Base-by-base conservation (phyloP, 208 protist species). In the Hexamita inflata region DNA sequence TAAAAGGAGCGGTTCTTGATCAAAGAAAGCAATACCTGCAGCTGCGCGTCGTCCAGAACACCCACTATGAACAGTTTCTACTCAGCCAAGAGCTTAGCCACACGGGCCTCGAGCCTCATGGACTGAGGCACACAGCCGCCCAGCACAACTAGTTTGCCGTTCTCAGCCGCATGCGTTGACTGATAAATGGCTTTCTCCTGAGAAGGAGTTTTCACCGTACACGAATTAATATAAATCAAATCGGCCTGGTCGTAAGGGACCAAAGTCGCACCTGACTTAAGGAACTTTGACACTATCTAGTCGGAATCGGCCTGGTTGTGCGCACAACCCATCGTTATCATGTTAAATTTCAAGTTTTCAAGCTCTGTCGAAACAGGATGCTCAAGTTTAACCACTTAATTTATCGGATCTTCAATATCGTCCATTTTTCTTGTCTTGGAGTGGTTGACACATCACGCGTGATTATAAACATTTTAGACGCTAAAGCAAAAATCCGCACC, bases 51-150 rank as follows among this genome's bases (percentile, higher is more conserved):
- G 53, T 58, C 28, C 28, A 58, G 53, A 58, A n/a, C n/a, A n/a
- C n/a, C n/a, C n/a, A n/a, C n/a, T 15, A 66, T 66, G 60, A 66
- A 30, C 60, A 24, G 26, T 30, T 38, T 38, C 60, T 15, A 15
- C 13, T 13, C 29, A 40, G 34, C 15, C 60, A 15, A 15, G 13
- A 38, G 13, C 34, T 34, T 13, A 15, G 34, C 24, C 26, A 38
- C 60, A 66, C 34, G 24, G 34, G 15, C 15, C 34, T 45, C 15
- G 11, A 19, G 26, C 38, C 35, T 45, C 28, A 42, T 7, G 4
- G 64, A 13, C n/a, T 70, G 64, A 2, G 64, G 35, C 9, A 70
- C 64, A n/a, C 64, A 70, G n/a, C 64, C 64, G 40, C 64, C 64
- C n/a, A 70, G 64, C 9, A 70, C 40, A 19, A 70, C 64, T 9